Evolutionary conservation across 345 rosid species (phyloP).

Genomic region (Eucalyptus coolabah): DNA sequence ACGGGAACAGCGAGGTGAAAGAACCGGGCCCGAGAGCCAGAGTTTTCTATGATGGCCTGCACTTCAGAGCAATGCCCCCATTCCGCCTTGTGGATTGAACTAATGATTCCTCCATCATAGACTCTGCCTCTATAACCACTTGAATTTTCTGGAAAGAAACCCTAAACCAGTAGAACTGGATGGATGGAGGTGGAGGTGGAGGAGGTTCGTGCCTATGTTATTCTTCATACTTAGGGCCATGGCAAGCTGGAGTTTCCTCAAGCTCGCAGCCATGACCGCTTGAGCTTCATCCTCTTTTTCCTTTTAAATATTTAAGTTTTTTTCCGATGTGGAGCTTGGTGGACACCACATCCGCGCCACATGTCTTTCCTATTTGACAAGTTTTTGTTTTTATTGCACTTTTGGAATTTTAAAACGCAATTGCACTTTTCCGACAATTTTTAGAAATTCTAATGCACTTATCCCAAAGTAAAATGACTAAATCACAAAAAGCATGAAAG

Average conservation of each 20-base stretch:
- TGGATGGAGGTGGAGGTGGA: neutral
- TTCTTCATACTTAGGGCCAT: neutral
- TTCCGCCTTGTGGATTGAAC: slow-evolving; percentile 31
- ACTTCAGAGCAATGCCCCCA: slow-evolving; percentile 12
- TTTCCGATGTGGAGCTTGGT: neutral
- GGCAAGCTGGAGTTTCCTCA: neutral
- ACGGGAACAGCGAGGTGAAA: slow-evolving; percentile 34
- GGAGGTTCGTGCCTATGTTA: neutral
- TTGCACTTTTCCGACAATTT: too few species aligned
- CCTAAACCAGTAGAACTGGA: neutral
- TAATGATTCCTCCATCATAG: slow-evolving; percentile 58
- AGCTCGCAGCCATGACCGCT: neutral
- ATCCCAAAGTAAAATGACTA: neutral
- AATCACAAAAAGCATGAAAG: too few species aligned
- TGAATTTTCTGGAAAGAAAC: neutral
- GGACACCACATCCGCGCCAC: neutral
- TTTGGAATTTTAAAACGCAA: too few species aligned
- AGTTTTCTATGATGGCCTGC: slow-evolving; percentile 35
- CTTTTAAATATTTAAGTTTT: too few species aligned
- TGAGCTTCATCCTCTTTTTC: neutral
- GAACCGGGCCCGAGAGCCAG: slow-evolving; percentile 50
- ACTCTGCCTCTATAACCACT: neutral
- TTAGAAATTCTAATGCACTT: neutral
- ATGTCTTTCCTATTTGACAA: too few species aligned
- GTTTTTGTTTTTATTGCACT: neutral